A percentile compares a stretch with the other conserved stretches of the same genome.
phyloP scores from a whole-genome alignment of 2,329 filamentous ascomycete genomes.

The Didymella pinodella region DNA sequence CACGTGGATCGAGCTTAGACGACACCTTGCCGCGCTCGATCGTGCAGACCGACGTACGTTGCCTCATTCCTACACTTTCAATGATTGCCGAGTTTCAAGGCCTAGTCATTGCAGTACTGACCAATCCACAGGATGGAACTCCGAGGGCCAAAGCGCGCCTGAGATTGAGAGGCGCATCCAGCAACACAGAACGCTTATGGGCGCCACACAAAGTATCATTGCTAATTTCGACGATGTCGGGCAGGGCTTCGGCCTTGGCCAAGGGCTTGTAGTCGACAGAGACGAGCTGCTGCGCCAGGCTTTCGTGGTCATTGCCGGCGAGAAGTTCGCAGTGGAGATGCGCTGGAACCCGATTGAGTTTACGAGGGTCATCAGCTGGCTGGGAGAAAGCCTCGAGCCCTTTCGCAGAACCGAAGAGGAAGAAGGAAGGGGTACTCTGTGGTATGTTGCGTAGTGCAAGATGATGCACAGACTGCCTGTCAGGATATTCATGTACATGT shows the following conservation, averaged over 20 bases:
- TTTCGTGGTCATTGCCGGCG: conserved; percentile 43
- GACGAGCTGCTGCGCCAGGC: conserved; percentile 47
- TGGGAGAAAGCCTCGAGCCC: conserved; percentile 38
- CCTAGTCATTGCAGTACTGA: conserved; percentile 15
- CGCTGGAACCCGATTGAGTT: conserved; percentile 45
- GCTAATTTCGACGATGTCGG: conserved; percentile 43
- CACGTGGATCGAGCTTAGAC: conserved; percentile 47
- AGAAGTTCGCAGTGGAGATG: conserved; percentile 44
- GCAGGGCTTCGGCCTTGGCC: conserved; percentile 33
- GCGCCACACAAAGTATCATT: conserved; percentile 43
- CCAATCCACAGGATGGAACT: conserved; percentile 39
- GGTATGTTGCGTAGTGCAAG: conserved; percentile 36
- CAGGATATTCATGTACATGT: conserved; percentile 19
- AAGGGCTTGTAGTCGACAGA: conserved; percentile 30
- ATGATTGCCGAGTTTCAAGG: conserved; percentile 5
- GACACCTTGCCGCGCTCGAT: conserved; percentile 46
- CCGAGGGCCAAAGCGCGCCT: conserved; percentile 37
- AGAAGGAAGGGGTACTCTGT: conserved; percentile 37
- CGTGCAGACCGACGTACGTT: conserved; percentile 45
- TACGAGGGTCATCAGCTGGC: conserved; percentile 39
- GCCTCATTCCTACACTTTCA: conserved; percentile 6
- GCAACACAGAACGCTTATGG: conserved; percentile 46
- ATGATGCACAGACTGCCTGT: conserved; percentile 16
- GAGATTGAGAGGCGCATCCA: conserved; percentile 45
- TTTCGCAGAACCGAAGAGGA: conserved; percentile 41